phyloP scores from a whole-genome alignment of 108 stramenopile species.

The Nitzschia putrida region DNA sequence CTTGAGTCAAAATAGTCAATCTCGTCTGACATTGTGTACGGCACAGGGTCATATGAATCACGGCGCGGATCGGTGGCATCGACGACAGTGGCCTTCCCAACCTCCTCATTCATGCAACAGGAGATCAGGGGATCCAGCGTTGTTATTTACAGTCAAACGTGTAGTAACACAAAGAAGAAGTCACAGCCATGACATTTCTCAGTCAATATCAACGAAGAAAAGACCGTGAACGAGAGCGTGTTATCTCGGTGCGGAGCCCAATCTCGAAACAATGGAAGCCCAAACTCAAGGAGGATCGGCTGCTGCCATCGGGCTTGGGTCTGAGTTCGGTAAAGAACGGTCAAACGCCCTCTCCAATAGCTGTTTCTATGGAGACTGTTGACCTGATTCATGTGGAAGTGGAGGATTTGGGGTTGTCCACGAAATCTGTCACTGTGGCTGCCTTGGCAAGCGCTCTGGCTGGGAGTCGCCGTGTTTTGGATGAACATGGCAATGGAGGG shows the following conservation, averaged over 20 bases:
- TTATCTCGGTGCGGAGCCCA: constrained; percentile 2
- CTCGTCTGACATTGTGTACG: too few relatives aligned
- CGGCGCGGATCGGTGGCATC: too few relatives aligned
- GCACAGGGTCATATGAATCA: too few relatives aligned
- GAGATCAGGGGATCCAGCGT: too few relatives aligned
- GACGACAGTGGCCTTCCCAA: too few relatives aligned
- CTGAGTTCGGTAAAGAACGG: not conserved
- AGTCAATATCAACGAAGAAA: constrained; percentile 13
- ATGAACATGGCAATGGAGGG: not conserved
- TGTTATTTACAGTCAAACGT: too few relatives aligned
- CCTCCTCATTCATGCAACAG: too few relatives aligned
- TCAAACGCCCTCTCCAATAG: constrained; percentile 7
- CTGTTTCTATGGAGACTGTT: not conserved
- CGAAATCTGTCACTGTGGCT: not conserved
- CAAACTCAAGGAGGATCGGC: constrained; percentile 12
- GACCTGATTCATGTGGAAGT: constrained; percentile 9
- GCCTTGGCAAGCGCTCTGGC: constrained; percentile 17
- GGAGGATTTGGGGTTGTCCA: not conserved
- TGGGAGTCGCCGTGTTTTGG: constrained; percentile 19
- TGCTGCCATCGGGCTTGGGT: not conserved
- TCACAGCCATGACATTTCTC: constrained; percentile 24
- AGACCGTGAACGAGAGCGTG: not conserved
- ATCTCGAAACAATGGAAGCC: constrained; percentile 4
- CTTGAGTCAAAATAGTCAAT: too few relatives aligned
- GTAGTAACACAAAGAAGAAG: too few relatives aligned